Conservation (phyloP, 1,139 yeast species). For the Suhomyces maxii region DNA sequence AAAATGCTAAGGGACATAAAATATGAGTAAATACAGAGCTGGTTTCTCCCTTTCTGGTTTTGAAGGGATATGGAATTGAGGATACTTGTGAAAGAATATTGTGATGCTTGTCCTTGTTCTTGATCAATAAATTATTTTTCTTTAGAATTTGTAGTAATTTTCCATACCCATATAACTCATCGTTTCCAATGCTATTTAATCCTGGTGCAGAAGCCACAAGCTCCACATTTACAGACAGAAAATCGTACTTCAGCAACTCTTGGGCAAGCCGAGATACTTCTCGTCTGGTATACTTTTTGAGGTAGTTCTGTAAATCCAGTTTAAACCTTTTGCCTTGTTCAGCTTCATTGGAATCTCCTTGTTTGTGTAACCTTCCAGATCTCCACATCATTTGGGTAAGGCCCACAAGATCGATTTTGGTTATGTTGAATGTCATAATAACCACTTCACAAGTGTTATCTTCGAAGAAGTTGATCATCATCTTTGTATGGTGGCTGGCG, state of each 20-base stretch:
- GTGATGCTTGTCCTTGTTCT: slow-evolving; percentile 15
- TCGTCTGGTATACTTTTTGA: slow-evolving; percentile 39
- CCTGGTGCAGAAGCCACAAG: slow-evolving; percentile 63
- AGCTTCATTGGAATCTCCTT: background rate
- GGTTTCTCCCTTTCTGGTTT: slow-evolving; percentile 28
- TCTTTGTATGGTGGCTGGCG: slow-evolving; percentile 65
- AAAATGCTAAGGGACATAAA: slow-evolving; percentile 46
- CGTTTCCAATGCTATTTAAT: slow-evolving; percentile 18
- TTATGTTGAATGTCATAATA: slow-evolving; percentile 62
- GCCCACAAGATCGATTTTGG: slow-evolving; percentile 51
- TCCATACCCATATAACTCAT: slow-evolving; percentile 50
- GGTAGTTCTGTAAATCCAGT: slow-evolving; percentile 42
- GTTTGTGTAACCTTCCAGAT: slow-evolving; percentile 45
- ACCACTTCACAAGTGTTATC: slow-evolving; percentile 39
- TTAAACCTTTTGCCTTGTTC: slow-evolving; percentile 24
- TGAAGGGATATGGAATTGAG: slow-evolving; percentile 58
- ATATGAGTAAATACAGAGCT: slow-evolving; percentile 58
- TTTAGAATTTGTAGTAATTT: slow-evolving; percentile 45
- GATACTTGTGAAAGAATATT: slow-evolving; percentile 57
- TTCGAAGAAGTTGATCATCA: slow-evolving; percentile 57
- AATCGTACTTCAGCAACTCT: slow-evolving; percentile 38
- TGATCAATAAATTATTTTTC: slow-evolving; percentile 32
- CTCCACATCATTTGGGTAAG: slow-evolving; percentile 70
- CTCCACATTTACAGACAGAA: slow-evolving; percentile 48
- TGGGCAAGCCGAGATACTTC: slow-evolving; percentile 29